A percentile compares a stretch with the other conserved stretches of the same genome.
Conservation (phyloP, 2,329 filamentous ascomycete genomes). For the Ophiostoma ips region DNA sequence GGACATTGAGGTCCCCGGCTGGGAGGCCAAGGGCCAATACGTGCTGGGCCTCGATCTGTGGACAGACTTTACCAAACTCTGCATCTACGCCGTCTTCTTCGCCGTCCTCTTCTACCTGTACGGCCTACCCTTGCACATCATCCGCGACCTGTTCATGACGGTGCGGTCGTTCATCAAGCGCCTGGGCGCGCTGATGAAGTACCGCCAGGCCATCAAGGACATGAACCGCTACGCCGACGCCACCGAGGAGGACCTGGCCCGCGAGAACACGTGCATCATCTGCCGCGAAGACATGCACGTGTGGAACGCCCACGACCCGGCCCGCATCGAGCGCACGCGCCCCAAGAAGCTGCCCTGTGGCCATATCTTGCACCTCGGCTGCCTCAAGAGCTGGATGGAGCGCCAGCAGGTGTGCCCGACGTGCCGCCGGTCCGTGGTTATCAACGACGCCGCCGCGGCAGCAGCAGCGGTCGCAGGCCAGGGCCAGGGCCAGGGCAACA, state of each 20-base stretch:
- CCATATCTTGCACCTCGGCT: slow-evolving; percentile 87
- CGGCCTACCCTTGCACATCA: slow-evolving; percentile 89
- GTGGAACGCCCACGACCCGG: slow-evolving; percentile 51
- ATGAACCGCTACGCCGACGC: slow-evolving; percentile 95
- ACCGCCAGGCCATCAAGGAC: slow-evolving; percentile 79
- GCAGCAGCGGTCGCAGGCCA: slow-evolving; percentile 7
- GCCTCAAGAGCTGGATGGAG: slow-evolving; percentile 93
- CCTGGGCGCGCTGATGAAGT: slow-evolving; percentile 76
- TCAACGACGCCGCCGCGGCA: slow-evolving; percentile 23
- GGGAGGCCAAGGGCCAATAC: slow-evolving; percentile 92
- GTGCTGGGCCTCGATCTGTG: slow-evolving; percentile 76
- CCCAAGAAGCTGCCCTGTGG: slow-evolving; percentile 96
- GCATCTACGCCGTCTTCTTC: slow-evolving; percentile 86
- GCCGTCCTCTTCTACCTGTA: slow-evolving; percentile 87
- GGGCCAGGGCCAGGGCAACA: background rate
- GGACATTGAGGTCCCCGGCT: slow-evolving; percentile 88
- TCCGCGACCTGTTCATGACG: slow-evolving; percentile 89
- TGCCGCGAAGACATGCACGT: slow-evolving; percentile 91
- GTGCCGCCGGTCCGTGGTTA: slow-evolving; percentile 71
- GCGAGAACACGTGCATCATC: slow-evolving; percentile 93
- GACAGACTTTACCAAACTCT: slow-evolving; percentile 78
- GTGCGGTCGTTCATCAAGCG: slow-evolving; percentile 82
- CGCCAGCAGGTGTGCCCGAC: slow-evolving; percentile 95
- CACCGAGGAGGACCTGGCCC: slow-evolving; percentile 66
- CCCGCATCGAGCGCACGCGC: slow-evolving; percentile 67